Conservation (phyloP, 2,329 filamentous ascomycete genomes). For the Akanthomyces muscarius region DNA sequence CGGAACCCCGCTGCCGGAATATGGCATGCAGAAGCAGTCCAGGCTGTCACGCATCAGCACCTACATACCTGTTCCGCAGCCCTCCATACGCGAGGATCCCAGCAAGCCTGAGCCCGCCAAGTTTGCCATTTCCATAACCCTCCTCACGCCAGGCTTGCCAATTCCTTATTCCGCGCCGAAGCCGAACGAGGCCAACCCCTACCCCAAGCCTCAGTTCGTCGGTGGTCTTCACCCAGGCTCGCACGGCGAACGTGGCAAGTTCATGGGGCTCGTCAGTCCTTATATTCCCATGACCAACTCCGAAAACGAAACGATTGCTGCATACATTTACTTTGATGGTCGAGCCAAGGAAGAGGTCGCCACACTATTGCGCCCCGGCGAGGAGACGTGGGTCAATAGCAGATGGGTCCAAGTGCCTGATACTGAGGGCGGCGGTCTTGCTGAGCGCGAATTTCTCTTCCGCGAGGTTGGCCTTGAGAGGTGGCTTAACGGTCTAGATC, state of each 20-base stretch:
- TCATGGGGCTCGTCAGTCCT: slow-evolving; percentile 61
- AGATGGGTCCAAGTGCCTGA: slow-evolving; percentile 94
- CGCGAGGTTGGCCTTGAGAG: slow-evolving; percentile 92
- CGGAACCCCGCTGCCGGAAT: slow-evolving; percentile 77
- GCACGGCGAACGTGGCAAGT: slow-evolving; percentile 43
- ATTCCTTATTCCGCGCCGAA: slow-evolving; percentile 93
- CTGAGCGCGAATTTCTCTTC: slow-evolving; percentile 95
- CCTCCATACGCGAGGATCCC: slow-evolving; percentile 59
- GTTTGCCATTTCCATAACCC: slow-evolving; percentile 96
- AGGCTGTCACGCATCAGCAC: slow-evolving; percentile 89
- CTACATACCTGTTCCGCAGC: slow-evolving; percentile 92
- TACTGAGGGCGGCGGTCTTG: slow-evolving; percentile 85
- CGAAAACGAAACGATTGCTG: slow-evolving; percentile 93
- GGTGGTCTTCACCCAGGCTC: slow-evolving; percentile 60
- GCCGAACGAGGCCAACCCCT: slow-evolving; percentile 68
- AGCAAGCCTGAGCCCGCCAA: slow-evolving; percentile 87
- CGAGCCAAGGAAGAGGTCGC: slow-evolving; percentile 94
- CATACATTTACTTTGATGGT: slow-evolving; percentile 98
- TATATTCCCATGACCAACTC: slow-evolving; percentile 92
- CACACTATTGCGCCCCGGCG: slow-evolving; percentile 82
- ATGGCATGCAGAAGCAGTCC: slow-evolving; percentile 92
- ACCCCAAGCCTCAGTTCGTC: slow-evolving; percentile 78
- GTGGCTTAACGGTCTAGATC: slow-evolving; percentile 92
- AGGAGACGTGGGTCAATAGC: slow-evolving; percentile 99
- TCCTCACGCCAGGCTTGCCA: slow-evolving; percentile 80